These are phyloP conservation scores for Beta macrorhiza DNA, from an alignment of 179 eudicot genomes.

Conservation along the genomic window DNA sequence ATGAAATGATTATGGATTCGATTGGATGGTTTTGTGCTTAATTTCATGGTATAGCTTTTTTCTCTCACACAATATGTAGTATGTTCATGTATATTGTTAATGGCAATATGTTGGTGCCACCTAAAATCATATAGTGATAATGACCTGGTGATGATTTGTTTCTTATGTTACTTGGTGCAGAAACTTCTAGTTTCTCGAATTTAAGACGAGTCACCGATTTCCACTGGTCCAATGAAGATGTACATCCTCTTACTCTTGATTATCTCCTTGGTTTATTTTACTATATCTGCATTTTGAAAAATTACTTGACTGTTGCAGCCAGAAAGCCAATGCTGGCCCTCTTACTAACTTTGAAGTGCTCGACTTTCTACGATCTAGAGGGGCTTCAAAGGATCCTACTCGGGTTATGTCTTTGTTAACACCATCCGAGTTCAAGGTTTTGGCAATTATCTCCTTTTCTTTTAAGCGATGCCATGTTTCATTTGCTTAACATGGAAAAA, in stretches of 20 bases:
- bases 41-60: no score
- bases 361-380: slow-evolving; percentile 64
- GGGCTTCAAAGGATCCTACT: slow-evolving; percentile 67
- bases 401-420: slow-evolving; percentile 57
- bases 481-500: not conserved
- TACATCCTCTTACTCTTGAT: not conserved
- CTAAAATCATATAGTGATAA: no score
- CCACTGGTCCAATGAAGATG: not conserved
- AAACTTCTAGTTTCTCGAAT: not conserved
- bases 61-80: no score
- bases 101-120: no score
- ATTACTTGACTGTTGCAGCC: slow-evolving; percentile 38
- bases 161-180: not conserved
- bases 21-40: no score
- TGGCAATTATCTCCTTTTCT: not conserved
- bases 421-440: slow-evolving; percentile 73
- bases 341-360: slow-evolving; percentile 90
- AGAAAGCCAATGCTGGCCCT: slow-evolving; percentile 54
- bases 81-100: no score
- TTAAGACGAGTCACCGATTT: not conserved
- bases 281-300: not conserved
- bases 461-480: not conserved
- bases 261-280: not conserved
- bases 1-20: no score
- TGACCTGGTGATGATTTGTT: not conserved